Base-by-base conservation (phyloP, 1,139 yeast species). In the Magnusiomyces ingens region DNA sequence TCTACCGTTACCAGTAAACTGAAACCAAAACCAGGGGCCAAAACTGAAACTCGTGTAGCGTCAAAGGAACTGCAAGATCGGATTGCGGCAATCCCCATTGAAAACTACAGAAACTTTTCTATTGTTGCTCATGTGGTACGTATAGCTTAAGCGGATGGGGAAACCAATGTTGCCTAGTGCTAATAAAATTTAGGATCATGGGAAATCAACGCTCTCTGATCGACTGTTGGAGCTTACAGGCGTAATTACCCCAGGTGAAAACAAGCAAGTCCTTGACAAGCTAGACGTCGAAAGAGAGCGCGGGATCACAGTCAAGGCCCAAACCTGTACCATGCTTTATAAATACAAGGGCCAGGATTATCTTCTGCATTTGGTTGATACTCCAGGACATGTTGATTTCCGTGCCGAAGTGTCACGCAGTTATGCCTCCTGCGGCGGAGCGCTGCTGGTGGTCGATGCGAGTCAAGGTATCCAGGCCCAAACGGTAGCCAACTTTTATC, bases 341-440 rank as follows among this genome's bases (percentile, higher is more conserved):
- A 76, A 77, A 22, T 81, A 88, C 64, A 80, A 84, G 8, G 78
- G 78, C 3, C 71, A 80, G 60, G 96, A 91, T 60, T 93, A 88
- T 64, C 69, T 93, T 54, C 71, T 93, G 51, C 97, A 93, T 70
- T 75, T 93, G 54, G 96, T 93, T 55, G 99, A 93, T 70, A 93
- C 99, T 0, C 99, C 99, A 0, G 99, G 99, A 0, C 99, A 93
- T 67, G 99, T 93, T 35, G 99, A 93, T 68, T 93, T 93, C 67
- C 73, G 97, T 53, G 88, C 95, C 8, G 99, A 93, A 64, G 99
- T 93, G 0, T 83, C 95, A 1, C 72, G 98, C 60, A 86, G 96
- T 11, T 90, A 91, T 68, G 97, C 98, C 1, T 86, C 96, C 0
- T 93, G 98, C 73, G 95, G 94, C 41, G 99, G 99, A 12, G 98